Percentiles rank a stretch among this genome's conserved stretches.
Conservation (phyloP, 2,329 filamentous ascomycete genomes). For the Septoria linicola region DNA sequence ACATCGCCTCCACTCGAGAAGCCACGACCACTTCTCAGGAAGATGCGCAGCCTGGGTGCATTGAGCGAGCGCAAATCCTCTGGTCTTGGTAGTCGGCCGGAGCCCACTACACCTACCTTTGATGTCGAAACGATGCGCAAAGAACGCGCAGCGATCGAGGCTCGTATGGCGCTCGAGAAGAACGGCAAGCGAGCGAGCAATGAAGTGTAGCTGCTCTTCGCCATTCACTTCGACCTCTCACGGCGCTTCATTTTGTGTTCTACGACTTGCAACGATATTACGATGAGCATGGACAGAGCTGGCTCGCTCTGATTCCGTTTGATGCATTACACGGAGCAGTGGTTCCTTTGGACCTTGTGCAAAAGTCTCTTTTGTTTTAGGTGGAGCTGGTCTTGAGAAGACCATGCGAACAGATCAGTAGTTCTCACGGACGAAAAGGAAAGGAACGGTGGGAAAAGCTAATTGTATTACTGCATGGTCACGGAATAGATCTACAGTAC, state of each 20-base stretch:
- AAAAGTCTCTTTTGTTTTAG: neutral
- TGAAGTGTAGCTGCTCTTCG: conserved; percentile 15
- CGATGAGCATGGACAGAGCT: conserved; percentile 21
- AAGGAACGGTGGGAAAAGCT: neutral
- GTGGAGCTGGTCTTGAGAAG: conserved; percentile 1
- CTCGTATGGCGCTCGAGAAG: conserved; percentile 10
- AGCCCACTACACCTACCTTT: conserved; percentile 22
- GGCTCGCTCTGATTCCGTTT: conserved; percentile 17
- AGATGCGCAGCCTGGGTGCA: conserved; percentile 40
- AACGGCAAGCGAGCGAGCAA: conserved; percentile 23
- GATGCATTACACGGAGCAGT: conserved; percentile 20
- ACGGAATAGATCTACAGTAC: neutral
- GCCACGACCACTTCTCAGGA: conserved; percentile 34
- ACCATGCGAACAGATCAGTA: neutral
- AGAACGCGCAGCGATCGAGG: conserved; percentile 23
- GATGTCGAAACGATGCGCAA: conserved; percentile 27
- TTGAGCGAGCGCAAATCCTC: conserved; percentile 33
- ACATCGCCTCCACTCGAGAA: conserved; percentile 12
- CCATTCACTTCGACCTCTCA: neutral
- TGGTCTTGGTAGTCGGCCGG: conserved; percentile 19
- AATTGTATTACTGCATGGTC: neutral
- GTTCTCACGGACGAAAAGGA: conserved; percentile 17
- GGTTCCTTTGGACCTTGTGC: conserved; percentile 4
- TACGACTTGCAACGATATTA: conserved; percentile 26
- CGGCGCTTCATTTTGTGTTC: conserved; percentile 15